These are phyloP conservation scores for Botryotinia narcissicola DNA, from an alignment of 2,329 filamentous ascomycete genomes.

Conservation along the genomic window DNA sequence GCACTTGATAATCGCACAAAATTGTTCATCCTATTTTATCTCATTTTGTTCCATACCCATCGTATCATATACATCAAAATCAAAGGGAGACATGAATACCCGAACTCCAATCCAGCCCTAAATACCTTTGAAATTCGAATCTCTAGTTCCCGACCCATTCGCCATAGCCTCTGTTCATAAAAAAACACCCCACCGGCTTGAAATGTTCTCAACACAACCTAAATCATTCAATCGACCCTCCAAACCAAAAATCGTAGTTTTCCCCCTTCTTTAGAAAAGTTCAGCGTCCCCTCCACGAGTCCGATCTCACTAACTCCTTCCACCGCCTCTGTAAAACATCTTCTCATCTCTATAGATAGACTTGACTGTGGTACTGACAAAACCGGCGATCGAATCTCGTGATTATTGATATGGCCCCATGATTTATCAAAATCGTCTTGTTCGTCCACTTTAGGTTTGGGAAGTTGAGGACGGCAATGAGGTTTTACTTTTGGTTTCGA, in stretches of 20 bases:
- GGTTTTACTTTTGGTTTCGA: background rate
- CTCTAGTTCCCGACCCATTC: background rate
- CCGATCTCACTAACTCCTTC: conserved; percentile 23
- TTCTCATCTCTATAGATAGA: background rate
- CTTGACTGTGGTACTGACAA: background rate
- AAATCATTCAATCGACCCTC: conserved; percentile 28
- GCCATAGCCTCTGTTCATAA: background rate
- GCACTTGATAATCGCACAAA: background rate
- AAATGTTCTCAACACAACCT: background rate
- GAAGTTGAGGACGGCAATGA: background rate
- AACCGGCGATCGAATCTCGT: background rate
- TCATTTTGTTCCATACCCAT: background rate
- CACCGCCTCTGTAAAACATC: conserved; percentile 27
- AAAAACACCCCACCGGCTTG: background rate
- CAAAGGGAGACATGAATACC: background rate
- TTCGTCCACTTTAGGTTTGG: background rate
- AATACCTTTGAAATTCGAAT: background rate
- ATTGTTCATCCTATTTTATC: background rate
- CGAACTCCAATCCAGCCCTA: background rate
- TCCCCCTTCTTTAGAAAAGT: conserved; percentile 21
- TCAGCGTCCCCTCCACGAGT: conserved; percentile 30
- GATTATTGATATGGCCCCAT: background rate
- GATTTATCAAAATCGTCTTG: background rate
- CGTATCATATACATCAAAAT: background rate
- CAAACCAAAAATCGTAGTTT: conserved; percentile 33